Percentiles rank a stretch among this genome's conserved stretches.
Conservation (phyloP, 371 early-diverging fungal species). For the Lichtheimia corymbifera region DNA sequence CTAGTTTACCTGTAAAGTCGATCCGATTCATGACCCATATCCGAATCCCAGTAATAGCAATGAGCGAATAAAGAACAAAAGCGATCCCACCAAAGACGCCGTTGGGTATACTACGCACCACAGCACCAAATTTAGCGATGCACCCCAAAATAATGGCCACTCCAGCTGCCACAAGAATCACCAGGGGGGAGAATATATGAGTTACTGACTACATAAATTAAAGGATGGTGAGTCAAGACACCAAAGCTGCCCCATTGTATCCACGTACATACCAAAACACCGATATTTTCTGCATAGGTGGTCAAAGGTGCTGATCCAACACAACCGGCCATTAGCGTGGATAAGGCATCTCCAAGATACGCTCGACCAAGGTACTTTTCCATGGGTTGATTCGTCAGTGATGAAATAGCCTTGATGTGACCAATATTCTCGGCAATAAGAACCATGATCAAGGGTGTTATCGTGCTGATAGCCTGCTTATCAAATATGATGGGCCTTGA, state of each 20-base stretch:
- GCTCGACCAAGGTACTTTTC: constrained; percentile 56
- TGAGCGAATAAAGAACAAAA: constrained; percentile 56
- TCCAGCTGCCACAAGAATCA: constrained; percentile 54
- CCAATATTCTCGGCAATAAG: constrained; percentile 60
- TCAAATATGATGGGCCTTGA: constrained; percentile 29
- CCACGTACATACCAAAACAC: constrained; percentile 36
- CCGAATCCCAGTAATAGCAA: constrained; percentile 61
- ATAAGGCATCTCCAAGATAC: constrained; percentile 58
- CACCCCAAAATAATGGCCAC: constrained; percentile 59
- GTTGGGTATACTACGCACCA: constrained; percentile 56
- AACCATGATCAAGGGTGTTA: constrained; percentile 57
- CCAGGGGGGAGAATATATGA: constrained; percentile 55
- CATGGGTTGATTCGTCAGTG: constrained; percentile 48
- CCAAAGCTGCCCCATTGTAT: not conserved
- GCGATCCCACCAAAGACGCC: constrained; percentile 63
- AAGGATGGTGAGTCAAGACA: not conserved
- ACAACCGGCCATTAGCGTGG: constrained; percentile 52
- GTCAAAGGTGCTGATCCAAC: constrained; percentile 57
- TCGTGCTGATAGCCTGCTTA: constrained; percentile 50
- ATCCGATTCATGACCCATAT: constrained; percentile 60
- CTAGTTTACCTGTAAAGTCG: constrained; percentile 38
- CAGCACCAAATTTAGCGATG: constrained; percentile 61
- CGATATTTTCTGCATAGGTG: constrained; percentile 62
- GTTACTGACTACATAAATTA: constrained; percentile 37
- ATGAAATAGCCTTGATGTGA: constrained; percentile 58